Evolutionary conservation across 345 rosid species (phyloP).

Genomic region (Eucalyptus curtisii): DNA sequence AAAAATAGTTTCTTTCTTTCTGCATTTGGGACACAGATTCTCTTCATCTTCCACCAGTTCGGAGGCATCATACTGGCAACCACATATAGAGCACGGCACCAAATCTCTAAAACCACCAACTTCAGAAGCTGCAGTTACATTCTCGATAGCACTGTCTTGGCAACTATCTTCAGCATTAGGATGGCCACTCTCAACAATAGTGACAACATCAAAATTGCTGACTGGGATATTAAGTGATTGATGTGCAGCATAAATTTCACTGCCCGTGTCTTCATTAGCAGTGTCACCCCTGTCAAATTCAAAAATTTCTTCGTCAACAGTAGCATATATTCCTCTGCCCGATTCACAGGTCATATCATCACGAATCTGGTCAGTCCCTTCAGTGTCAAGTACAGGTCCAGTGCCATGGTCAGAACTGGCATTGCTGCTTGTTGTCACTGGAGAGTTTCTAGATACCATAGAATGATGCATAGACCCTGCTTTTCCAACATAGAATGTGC

Average conservation of each 20-base stretch:
- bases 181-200: conserved; percentile 20
- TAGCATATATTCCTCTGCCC: conserved; percentile 12
- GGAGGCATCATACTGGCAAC: conserved; percentile 29
- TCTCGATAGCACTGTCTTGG: conserved; percentile 21
- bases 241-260: conserved; percentile 14
- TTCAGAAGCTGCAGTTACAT: conserved; percentile 29
- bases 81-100: conserved; percentile 53
- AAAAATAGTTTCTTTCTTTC: conserved; percentile 21
- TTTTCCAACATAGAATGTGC: conserved; percentile 70
- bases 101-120: conserved; percentile 21
- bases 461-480: conserved; percentile 44
- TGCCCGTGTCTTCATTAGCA: conserved; percentile 20
- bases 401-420: conserved; percentile 55
- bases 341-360: conserved; percentile 25
- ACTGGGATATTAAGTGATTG: conserved; percentile 21
- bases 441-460: conserved; percentile 54
- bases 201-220: conserved; percentile 21
- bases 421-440: conserved; percentile 57
- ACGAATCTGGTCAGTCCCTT: conserved; percentile 35
- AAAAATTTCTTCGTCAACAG: conserved; percentile 49
- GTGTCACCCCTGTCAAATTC: conserved; percentile 45
- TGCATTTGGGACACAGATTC: conserved; percentile 65
- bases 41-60: conserved; percentile 25
- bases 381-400: conserved; percentile 34
- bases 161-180: conserved; percentile 25